Evolutionary conservation across 208 protist species (phyloP), one percentile per base, ranked within the genome.

Genomic region (Pavlovales sp.): DNA sequence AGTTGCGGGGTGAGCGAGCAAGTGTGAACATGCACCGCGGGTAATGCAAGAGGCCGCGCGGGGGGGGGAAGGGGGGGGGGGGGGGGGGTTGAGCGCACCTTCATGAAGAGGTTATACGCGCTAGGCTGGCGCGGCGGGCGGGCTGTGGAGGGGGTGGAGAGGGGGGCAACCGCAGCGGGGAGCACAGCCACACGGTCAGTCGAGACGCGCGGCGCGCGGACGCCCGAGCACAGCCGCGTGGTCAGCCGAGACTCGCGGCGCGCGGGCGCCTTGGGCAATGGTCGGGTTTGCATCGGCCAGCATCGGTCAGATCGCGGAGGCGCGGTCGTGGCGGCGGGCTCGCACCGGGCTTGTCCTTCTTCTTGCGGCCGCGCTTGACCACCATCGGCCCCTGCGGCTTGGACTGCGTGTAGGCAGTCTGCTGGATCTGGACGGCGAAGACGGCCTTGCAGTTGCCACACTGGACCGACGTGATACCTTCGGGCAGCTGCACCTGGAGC

Each of bases 61-160:
- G n/a, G n/a, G n/a, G n/a, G n/a, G n/a, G n/a, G n/a, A n/a, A n/a
- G n/a, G n/a, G n/a, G n/a, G n/a, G n/a, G n/a, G n/a, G n/a, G n/a
- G n/a, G n/a, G n/a, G n/a, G n/a, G n/a, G n/a, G n/a, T n/a, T n/a
- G n/a, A 57, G 26, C 57, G 57, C 28, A 10, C 67, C 83, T 87
- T 87, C 83, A 87, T 87, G 83, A 87, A 87, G 83, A 87, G 57
- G 67, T 87, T 87, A 67, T 87, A 87, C 1, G 83, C 83, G 42
- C 40, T 79, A 0, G 57, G 57, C 22, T 28, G 20, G 14, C 57
- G 57, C 5, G 57, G 57, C 18, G 57, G 57, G 7, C 57, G 57
- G 5, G 57, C 57, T 71, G 57, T 28, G 57, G 14, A n/a, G n/a
- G n/a, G n/a, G n/a, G n/a, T n/a, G n/a, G n/a, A n/a, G n/a, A n/a